Evolutionary conservation across 441 rosid species (phyloP), one percentile per base, ranked within the genome.

Genomic region (Gossypium trilobum): DNA sequence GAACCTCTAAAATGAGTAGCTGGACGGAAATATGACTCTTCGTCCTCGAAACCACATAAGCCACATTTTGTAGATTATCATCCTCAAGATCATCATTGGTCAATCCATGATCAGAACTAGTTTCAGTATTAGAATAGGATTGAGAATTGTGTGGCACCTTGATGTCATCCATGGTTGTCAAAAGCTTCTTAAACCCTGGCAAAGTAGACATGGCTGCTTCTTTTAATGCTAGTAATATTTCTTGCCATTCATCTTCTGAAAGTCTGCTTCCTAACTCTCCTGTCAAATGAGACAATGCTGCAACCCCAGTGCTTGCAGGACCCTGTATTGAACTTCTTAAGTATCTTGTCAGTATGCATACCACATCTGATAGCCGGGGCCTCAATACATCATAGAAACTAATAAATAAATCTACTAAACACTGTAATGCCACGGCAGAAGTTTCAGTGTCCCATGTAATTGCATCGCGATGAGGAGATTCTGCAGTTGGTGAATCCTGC

Each of bases 211-310:
- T 85, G 14, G 90, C 86, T 39, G 92, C 91, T 82, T 88, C 97
- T 78, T 90, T 85, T 84, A 95, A 75, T 55, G 89, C 86, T 72
- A 85, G 48, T 74, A 89, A 87, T 58, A 92, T 85, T 71, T 80
- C 84, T 82, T 80, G 84, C 99, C 98, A 92, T 81, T 92, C 99
- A 44, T 86, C 90, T 75, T 91, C 89, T 31, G 90, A 84, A 81
- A 92, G 80, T 69, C 75, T 82, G 73, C 75, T 83, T 39, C 93
- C 92, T 82, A 95, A 79, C 77, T 89, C 88, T 72, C 86, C 88
- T 2, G 91, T 82, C 77, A 95, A 81, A 55, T 82, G 91, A 78
- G 87, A 77, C 75, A 91, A 73, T 2, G 92, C 88, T 46, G 92
- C 84, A 67, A 89, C 88, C 64, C 98, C 97, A 44, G 89, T 84